Conservation (phyloP, 768 basidiomycete genomes). For the Artomyces pyxidatus region DNA sequence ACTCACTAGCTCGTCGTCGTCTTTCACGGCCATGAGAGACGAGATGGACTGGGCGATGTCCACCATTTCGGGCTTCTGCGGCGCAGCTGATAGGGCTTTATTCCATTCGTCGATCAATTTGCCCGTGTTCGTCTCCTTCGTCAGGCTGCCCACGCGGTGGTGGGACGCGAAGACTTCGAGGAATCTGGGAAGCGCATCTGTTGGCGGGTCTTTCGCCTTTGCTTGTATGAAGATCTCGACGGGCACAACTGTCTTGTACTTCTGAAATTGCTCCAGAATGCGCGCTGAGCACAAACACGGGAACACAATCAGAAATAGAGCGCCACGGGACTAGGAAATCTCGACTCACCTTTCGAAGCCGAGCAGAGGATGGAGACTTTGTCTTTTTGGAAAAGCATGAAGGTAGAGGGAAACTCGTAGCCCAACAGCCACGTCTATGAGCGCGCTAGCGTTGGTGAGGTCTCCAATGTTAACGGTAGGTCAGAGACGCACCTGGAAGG, state of each 20-base stretch:
- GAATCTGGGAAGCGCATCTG: slow-evolving; percentile 67
- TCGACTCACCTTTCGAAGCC: slow-evolving; percentile 68
- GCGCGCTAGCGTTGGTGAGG: not conserved
- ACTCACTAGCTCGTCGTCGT: slow-evolving; percentile 84
- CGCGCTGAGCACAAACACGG: slow-evolving; percentile 47
- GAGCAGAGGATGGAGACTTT: slow-evolving; percentile 79
- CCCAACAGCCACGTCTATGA: slow-evolving; percentile 90
- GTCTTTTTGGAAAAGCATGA: slow-evolving; percentile 75
- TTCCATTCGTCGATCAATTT: slow-evolving; percentile 88
- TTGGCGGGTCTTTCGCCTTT: slow-evolving; percentile 70
- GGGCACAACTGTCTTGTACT: slow-evolving; percentile 44
- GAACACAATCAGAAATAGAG: not conserved
- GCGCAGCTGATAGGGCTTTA: slow-evolving; percentile 43
- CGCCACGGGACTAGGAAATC: slow-evolving; percentile 1
- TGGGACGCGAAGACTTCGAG: slow-evolving; percentile 51
- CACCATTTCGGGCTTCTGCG: slow-evolving; percentile 60
- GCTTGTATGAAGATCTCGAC: slow-evolving; percentile 75
- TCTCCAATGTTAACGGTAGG: too few relatives aligned
- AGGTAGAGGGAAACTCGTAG: slow-evolving; percentile 94
- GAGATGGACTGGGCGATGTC: slow-evolving; percentile 78
- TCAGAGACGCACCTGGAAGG: slow-evolving; percentile 64
- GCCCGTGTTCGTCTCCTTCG: slow-evolving; percentile 80
- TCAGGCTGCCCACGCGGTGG: slow-evolving; percentile 62
- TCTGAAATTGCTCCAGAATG: slow-evolving; percentile 72
- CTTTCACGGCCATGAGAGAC: slow-evolving; percentile 77